phyloP scores from a whole-genome alignment of 306 rosid genomes.

The Castanopsis chinensis region DNA sequence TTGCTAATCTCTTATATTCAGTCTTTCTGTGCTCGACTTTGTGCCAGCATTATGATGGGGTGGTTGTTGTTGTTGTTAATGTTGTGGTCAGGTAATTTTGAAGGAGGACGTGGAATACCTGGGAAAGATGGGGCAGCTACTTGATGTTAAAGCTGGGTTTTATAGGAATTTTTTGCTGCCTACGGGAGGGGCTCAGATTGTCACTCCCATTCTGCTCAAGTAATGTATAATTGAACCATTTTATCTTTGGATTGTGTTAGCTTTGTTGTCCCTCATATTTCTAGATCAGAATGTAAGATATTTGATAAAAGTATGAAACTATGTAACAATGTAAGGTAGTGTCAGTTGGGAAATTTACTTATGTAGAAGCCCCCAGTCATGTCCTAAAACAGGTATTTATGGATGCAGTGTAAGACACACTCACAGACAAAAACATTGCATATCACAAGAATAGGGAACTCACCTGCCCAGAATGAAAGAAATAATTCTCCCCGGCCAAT shows the following conservation, averaged over 20 bases:
- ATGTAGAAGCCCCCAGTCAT: too few relatives aligned
- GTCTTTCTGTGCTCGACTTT: too few relatives aligned
- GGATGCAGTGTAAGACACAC: too few relatives aligned
- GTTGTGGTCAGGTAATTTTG: constrained; percentile 57
- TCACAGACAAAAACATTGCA: too few relatives aligned
- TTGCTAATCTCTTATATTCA: neutral
- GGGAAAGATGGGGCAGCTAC: constrained; percentile 77
- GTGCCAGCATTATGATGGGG: too few relatives aligned
- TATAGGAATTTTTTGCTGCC: constrained; percentile 83
- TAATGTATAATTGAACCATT: constrained; percentile 38
- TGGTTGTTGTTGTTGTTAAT: too few relatives aligned
- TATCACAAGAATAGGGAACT: too few relatives aligned
- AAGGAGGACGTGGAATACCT: constrained; percentile 70
- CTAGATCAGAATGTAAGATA: neutral
- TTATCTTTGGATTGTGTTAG: neutral
- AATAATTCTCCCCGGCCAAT: too few relatives aligned
- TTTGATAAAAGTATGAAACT: neutral
- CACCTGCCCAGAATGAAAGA: too few relatives aligned
- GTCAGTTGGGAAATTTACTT: neutral
- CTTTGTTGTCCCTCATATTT: too few relatives aligned
- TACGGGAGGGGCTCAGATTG: constrained; percentile 73
- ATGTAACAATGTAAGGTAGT: neutral
- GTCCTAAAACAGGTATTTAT: too few relatives aligned
- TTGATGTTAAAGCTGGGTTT: constrained; percentile 73
- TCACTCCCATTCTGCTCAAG: constrained; percentile 76